Evolutionary conservation across 73 alveolate genomes (phyloP).

Genomic region (Stentor coeruleus): DNA sequence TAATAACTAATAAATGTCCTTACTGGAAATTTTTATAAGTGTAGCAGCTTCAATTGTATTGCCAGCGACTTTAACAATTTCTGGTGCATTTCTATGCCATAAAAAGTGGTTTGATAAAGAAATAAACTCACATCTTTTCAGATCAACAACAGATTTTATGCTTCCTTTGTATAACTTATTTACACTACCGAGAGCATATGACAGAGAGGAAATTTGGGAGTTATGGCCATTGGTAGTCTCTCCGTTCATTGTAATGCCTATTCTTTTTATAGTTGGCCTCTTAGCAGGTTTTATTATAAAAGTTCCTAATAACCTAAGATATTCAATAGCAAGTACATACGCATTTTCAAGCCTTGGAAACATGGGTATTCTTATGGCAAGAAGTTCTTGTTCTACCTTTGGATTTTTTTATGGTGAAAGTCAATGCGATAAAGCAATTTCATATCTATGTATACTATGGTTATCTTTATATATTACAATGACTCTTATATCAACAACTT

Average conservation of each 20-base stretch:
- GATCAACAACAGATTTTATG: background rate
- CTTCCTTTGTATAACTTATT: background rate
- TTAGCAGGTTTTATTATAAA: background rate
- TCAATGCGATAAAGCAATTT: background rate
- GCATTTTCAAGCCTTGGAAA: background rate
- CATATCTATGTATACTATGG: background rate
- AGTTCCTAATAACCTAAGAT: background rate
- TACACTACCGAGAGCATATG: background rate
- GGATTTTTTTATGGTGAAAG: background rate
- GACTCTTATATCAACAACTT: background rate
- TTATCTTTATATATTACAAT: background rate
- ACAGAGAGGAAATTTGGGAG: background rate
- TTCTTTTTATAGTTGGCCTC: background rate
- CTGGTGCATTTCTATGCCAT: background rate
- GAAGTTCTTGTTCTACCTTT: background rate
- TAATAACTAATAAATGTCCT: no score
- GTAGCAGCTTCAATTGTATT: background rate
- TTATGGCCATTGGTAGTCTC: background rate
- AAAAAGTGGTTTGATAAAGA: background rate
- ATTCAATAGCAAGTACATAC: background rate
- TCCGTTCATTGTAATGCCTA: background rate
- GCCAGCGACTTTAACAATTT: background rate
- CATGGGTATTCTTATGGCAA: background rate
- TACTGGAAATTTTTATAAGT: no score
- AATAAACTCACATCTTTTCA: background rate